Percentiles rank a stretch among this genome's conserved stretches.
phyloP scores from a whole-genome alignment of 106 monocot genomes.

The Dendrobium catenatum region DNA sequence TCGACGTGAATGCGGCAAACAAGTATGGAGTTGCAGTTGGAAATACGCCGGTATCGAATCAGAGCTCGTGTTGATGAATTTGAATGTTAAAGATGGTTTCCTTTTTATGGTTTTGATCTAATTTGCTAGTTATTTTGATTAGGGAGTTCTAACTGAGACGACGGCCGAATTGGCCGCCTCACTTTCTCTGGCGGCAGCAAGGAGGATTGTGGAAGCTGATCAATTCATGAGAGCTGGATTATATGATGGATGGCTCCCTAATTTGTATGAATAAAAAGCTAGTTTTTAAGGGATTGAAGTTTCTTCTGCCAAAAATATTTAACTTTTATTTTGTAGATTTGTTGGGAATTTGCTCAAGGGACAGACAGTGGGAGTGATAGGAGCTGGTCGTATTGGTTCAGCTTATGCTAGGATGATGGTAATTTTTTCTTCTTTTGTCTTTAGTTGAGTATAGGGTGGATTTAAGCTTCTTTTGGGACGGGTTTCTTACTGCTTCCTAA shows the following conservation, averaged over 20 bases:
- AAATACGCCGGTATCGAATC: constrained; percentile 71
- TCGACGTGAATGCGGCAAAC: constrained; percentile 77
- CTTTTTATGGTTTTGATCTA: not conserved
- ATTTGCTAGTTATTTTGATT: not conserved
- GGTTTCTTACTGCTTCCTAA: no score
- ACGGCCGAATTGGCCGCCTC: constrained; percentile 94
- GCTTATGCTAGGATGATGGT: constrained; percentile 99
- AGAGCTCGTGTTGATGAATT: not conserved
- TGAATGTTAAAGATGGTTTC: not conserved
- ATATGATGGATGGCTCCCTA: constrained; percentile 97
- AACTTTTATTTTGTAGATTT: constrained; percentile 37
- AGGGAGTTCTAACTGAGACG: constrained; percentile 99
- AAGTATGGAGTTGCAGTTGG: constrained; percentile 86
- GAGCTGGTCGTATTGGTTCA: constrained; percentile 97
- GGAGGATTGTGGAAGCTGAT: constrained; percentile 97
- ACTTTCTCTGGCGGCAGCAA: constrained; percentile 77
- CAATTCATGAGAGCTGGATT: constrained; percentile 93
- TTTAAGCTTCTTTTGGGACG: not conserved
- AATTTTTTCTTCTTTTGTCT: not conserved
- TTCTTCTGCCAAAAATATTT: not conserved
- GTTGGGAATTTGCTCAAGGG: constrained; percentile 97
- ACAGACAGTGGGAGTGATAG: constrained; percentile 96
- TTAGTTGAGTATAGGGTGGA: not conserved
- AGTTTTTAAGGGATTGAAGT: not conserved
- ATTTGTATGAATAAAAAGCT: constrained; percentile 48